Percentiles rank a stretch among this genome's conserved stretches.
Evolutionary conservation across 768 basidiomycete species (phyloP).

Genomic region (Cystobasidium tubakii): DNA sequence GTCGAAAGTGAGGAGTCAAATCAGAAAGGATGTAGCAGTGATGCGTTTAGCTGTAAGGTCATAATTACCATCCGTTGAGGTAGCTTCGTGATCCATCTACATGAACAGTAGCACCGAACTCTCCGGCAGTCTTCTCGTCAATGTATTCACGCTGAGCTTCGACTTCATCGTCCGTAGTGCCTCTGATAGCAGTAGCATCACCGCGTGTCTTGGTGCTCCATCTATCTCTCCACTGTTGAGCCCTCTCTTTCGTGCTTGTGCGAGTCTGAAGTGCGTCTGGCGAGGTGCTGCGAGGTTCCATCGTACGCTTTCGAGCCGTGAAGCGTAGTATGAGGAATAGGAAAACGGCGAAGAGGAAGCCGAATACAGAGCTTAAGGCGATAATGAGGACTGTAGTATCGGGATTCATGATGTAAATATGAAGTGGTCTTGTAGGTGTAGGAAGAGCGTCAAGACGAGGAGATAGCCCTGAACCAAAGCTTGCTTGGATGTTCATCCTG

Average conservation of each 20-base stretch:
- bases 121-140: neutral
- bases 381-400: neutral
- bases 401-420: neutral
- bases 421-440: neutral
- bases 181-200: neutral
- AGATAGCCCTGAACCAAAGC: neutral
- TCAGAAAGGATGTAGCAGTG: too few relatives aligned
- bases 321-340: constrained; percentile 7
- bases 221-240: constrained; percentile 3
- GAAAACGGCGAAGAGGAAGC: constrained; percentile 1
- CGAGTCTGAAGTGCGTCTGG: neutral
- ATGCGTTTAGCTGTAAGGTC: neutral
- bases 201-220: neutral
- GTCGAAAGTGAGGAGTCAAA: too few relatives aligned
- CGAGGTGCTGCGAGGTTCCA: neutral
- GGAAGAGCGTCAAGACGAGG: neutral
- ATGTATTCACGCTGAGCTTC: neutral
- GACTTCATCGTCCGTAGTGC: neutral
- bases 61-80: constrained; percentile 15
- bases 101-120: constrained; percentile 21
- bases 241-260: neutral
- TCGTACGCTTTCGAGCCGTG: neutral
- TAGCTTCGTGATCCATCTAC: constrained; percentile 22
- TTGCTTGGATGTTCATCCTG: constrained; percentile 4
- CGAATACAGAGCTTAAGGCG: neutral